A percentile compares a stretch with the other conserved stretches of the same genome.
These are phyloP conservation scores for Dryas alaskensis DNA, from an alignment of 306 rosid species.

Conservation along the genomic window DNA sequence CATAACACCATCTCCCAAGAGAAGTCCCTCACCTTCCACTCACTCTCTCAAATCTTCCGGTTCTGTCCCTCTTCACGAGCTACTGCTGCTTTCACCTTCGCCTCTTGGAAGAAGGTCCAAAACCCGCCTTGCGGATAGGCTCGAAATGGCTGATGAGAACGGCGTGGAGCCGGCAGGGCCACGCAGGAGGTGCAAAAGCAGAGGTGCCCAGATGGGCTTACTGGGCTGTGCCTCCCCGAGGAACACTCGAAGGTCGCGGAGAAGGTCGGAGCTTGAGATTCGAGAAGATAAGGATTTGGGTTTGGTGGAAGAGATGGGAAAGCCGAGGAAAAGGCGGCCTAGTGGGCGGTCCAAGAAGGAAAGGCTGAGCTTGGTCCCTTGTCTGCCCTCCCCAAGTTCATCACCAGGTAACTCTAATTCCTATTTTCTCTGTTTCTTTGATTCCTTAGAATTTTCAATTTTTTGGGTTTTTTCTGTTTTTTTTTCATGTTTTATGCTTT, in stretches of 20 bases:
- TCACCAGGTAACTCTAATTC: constrained; percentile 44
- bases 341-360: constrained; percentile 55
- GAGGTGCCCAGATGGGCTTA: constrained; percentile 37
- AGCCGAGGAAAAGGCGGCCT: constrained; percentile 45
- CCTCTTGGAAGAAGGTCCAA: constrained; percentile 50
- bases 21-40: constrained; percentile 36
- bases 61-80: constrained; percentile 49
- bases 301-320: constrained; percentile 51
- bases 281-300: constrained; percentile 60
- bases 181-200: constrained; percentile 47
- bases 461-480: not conserved
- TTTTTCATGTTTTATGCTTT: not conserved
- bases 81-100: constrained; percentile 64
- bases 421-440: not conserved
- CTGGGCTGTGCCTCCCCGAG: constrained; percentile 69
- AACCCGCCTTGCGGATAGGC: constrained; percentile 54
- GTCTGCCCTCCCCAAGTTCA: constrained; percentile 42
- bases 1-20: constrained; percentile 37
- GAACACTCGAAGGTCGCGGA: constrained; percentile 50
- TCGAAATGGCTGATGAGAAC: constrained; percentile 49
- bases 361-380: constrained; percentile 51
- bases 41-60: constrained; percentile 38
- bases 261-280: constrained; percentile 56
- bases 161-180: constrained; percentile 29
- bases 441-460: constrained; percentile 3